These are phyloP conservation scores for Skeletonema potamos DNA, from an alignment of 108 stramenopile genomes.

Conservation along the genomic window DNA sequence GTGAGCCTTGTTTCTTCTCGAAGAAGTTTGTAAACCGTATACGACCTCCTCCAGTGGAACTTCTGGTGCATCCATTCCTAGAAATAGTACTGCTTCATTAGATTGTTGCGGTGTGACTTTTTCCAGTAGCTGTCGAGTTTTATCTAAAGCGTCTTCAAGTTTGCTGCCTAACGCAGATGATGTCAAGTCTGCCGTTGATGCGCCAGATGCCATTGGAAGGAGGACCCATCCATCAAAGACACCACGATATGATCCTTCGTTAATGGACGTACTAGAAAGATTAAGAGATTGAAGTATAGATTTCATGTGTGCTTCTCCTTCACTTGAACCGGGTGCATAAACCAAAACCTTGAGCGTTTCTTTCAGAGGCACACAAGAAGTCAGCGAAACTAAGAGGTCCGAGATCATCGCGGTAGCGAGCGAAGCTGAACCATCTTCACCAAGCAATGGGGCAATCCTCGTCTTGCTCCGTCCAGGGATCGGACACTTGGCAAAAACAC, in stretches of 20 bases:
- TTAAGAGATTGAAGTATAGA: slow-evolving; percentile 38
- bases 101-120: neutral
- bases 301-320: slow-evolving; percentile 41
- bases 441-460: slow-evolving; percentile 59
- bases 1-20: slow-evolving; percentile 34
- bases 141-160: slow-evolving; percentile 60
- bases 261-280: slow-evolving; percentile 6
- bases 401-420: slow-evolving; percentile 82
- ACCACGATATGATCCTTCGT: neutral
- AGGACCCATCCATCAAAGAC: slow-evolving; percentile 35
- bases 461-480: slow-evolving; percentile 77
- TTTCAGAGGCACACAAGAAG: slow-evolving; percentile 26
- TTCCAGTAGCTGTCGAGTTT: slow-evolving; percentile 32
- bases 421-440: slow-evolving; percentile 63
- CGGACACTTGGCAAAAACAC: slow-evolving; percentile 84
- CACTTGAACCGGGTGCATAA: slow-evolving; percentile 62
- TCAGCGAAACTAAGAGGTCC: slow-evolving; percentile 63
- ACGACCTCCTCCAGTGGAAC: slow-evolving; percentile 72
- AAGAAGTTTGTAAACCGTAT: slow-evolving; percentile 44
- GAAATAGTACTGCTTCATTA: slow-evolving; percentile 62
- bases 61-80: slow-evolving; percentile 89
- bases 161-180: slow-evolving; percentile 67
- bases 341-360: slow-evolving; percentile 53
- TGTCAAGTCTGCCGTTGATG: slow-evolving; percentile 32
- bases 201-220: slow-evolving; percentile 44